Conservation (phyloP, 345 rosid species). For the Dimocarpus longan region DNA sequence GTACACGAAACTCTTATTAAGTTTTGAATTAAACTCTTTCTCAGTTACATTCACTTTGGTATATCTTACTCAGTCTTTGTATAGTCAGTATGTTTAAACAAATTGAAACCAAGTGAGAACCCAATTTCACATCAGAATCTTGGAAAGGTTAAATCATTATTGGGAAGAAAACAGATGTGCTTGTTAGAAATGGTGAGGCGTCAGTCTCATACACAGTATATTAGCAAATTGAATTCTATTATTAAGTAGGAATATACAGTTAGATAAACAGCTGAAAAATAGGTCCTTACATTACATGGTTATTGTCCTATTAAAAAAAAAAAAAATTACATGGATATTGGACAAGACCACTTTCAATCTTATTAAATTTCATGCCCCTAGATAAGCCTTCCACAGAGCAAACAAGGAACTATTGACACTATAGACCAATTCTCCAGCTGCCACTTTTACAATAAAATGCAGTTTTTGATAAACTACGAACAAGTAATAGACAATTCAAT, state of each 20-base stretch:
- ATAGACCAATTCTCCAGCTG: neutral
- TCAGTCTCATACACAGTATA: neutral
- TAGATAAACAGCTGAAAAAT: neutral
- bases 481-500: neutral
- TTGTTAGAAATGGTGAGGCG: neutral
- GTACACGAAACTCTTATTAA: slow-evolving; percentile 1
- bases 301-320: neutral
- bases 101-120: neutral
- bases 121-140: neutral
- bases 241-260: neutral
- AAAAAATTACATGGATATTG: neutral
- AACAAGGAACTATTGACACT: neutral
- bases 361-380: neutral
- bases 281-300: neutral
- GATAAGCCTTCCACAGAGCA: neutral
- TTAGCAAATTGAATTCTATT: neutral
- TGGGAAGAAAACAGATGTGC: neutral
- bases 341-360: neutral
- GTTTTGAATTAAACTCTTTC: neutral
- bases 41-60: neutral
- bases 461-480: neutral
- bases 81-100: neutral
- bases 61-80: neutral
- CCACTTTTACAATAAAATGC: neutral
- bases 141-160: neutral